Percentiles rank a stretch among this genome's conserved stretches.
Conservation (phyloP, 2,329 filamentous ascomycete genomes). For the Blastomyces gilchristii region DNA sequence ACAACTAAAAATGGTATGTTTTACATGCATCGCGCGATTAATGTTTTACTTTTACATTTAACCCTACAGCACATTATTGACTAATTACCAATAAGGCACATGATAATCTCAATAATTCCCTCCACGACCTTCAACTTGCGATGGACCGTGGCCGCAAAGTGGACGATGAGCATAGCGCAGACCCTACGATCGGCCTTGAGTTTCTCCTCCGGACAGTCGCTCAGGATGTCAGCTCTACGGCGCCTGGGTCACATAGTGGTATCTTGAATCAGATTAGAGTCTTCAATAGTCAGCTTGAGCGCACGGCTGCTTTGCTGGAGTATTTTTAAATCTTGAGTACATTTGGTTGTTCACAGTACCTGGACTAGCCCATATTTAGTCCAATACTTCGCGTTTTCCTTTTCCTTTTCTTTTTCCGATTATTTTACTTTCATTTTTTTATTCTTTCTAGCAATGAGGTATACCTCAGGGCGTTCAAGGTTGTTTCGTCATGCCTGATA, state of each 20-base stretch:
- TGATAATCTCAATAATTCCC: conserved; percentile 33
- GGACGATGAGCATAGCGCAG: conserved; percentile 13
- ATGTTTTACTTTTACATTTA: not conserved
- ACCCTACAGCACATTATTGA: not conserved
- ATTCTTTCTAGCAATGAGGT: not conserved
- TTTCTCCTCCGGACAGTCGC: conserved; percentile 35
- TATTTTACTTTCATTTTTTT: not conserved
- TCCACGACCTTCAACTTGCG: conserved; percentile 33
- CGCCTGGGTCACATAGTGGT: conserved; percentile 31
- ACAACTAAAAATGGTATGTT: conserved; percentile 26
- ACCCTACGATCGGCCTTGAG: conserved; percentile 28
- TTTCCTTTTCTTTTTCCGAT: not conserved
- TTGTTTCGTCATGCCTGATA: not conserved
- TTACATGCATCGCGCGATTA: not conserved
- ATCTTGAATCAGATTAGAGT: conserved; percentile 31
- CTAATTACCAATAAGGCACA: conserved; percentile 23
- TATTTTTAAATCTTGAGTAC: not conserved
- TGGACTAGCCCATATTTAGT: not conserved
- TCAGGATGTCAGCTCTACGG: conserved; percentile 31
- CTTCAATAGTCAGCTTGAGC: conserved; percentile 37
- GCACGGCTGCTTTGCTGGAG: conserved; percentile 7
- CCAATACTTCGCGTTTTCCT: not conserved
- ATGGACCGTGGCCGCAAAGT: conserved; percentile 28
- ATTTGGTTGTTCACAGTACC: not conserved
- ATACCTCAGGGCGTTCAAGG: not conserved